Base-by-base conservation (phyloP, 257 asterid genomes). In the Fraxinus excelsior region DNA sequence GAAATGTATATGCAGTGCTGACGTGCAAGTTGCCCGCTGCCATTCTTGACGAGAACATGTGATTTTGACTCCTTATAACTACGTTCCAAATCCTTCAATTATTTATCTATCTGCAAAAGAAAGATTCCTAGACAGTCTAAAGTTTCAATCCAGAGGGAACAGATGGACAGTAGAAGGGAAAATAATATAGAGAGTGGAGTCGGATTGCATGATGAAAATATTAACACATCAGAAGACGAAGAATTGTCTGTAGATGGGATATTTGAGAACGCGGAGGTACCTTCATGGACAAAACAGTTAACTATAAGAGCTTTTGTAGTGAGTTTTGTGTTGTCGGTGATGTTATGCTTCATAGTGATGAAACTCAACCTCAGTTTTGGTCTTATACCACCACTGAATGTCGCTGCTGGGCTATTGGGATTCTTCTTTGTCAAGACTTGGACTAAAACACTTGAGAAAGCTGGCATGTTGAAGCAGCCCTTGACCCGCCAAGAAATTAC, bases 401-500 rank as follows among this genome's bases (percentile, higher is more conserved):
- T 91, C 31, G 84, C 96, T 5, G 97, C 97, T 25, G 92, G 94
- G 0, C 83, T 91, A 10, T 71, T 91, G 83, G 97, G 97, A 0
- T 91, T 88, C 85, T 87, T 88, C 72, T 85, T 88, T 11, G 87
- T 91, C 74, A 91, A 85, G 74, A 81, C 84, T 2, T 91, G 94
- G 96, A 90, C 93, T 1, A 80, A 73, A 40, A 16, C 83, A 1
- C 77, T 87, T 0, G 81, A 83, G 0, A 84, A 83, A 80, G 83
- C 86, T n/a, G 92, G 93, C 4, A 0, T 85, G 9, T 21, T 86
- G 67, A 84, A 23, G 42, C 95, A 86, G 76, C 95, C 93, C 0
- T 91, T 91, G n/a, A 91, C 95, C 3, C 83, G 95, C 1, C 95
- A 91, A 73, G 95, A 91, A 53, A 89, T 88, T 74, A 91, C 96